Evolutionary conservation across 2,329 filamentous ascomycete genomes (phyloP).

Genomic region (Paracorniculantispora psalliotae): DNA sequence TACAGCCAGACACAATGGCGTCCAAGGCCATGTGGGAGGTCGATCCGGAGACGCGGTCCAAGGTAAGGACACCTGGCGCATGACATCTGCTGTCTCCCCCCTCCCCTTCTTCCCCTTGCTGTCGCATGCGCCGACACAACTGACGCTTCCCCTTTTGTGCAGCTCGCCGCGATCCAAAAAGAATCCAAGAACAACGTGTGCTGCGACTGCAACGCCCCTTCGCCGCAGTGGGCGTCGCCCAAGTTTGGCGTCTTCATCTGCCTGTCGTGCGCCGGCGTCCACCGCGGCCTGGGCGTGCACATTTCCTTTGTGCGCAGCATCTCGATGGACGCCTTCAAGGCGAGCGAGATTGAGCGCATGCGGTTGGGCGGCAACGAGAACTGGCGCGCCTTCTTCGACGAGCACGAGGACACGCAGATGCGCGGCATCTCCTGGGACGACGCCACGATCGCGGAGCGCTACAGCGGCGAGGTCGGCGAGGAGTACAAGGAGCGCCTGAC

Average conservation of each 20-base stretch:
- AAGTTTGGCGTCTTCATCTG: slow-evolving; percentile 99
- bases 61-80: slow-evolving; percentile 50
- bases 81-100: neutral
- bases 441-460: slow-evolving; percentile 83
- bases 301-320: slow-evolving; percentile 97
- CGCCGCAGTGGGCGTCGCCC: slow-evolving; percentile 95
- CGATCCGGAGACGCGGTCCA: slow-evolving; percentile 92
- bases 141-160: slow-evolving; percentile 18
- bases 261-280: slow-evolving; percentile 88
- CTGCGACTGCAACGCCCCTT: slow-evolving; percentile 92
- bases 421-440: slow-evolving; percentile 73
- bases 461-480: slow-evolving; percentile 83
- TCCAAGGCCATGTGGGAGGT: slow-evolving; percentile 95
- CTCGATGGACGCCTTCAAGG: slow-evolving; percentile 98
- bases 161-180: slow-evolving; percentile 91
- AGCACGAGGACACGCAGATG: slow-evolving; percentile 61
- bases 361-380: slow-evolving; percentile 82
- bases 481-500: slow-evolving; percentile 90
- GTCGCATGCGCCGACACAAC: slow-evolving; percentile 11
- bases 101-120: slow-evolving; percentile 1
- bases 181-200: slow-evolving; percentile 83
- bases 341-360: slow-evolving; percentile 89
- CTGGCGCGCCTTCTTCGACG: slow-evolving; percentile 84
- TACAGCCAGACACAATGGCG: slow-evolving; percentile 40
- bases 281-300: slow-evolving; percentile 92